A percentile compares a stretch with the other conserved stretches of the same genome.
phyloP scores from a whole-genome alignment of 2,329 filamentous ascomycete genomes.

The Didymellaceae sp. region DNA sequence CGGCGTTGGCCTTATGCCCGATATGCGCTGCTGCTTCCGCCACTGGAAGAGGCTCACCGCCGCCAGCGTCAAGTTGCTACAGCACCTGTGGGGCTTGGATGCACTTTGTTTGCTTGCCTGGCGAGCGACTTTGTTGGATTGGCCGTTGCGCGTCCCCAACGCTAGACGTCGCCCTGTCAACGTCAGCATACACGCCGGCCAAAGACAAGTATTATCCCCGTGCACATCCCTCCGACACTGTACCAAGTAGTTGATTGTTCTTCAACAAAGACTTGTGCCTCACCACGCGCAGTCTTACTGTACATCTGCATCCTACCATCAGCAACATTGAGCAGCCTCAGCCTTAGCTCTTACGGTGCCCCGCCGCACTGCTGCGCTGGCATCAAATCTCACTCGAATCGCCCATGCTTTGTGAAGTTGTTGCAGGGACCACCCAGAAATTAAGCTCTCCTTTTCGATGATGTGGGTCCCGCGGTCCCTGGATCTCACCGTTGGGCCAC shows the following conservation, averaged over 20 bases:
- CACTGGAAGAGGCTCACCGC: slow-evolving; percentile 17
- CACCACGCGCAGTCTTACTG: slow-evolving; percentile 7
- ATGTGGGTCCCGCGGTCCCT: slow-evolving; percentile 14
- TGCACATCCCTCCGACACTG: slow-evolving; percentile 10
- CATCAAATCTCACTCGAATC: slow-evolving; percentile 12
- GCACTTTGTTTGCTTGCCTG: slow-evolving; percentile 8
- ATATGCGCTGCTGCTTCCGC: slow-evolving; percentile 11
- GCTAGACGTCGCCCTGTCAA: slow-evolving; percentile 18
- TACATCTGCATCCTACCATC: slow-evolving; percentile 9
- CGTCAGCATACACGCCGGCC: slow-evolving; percentile 17
- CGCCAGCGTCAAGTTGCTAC: slow-evolving; percentile 2
- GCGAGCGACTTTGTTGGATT: slow-evolving; percentile 12
- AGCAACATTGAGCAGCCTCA: background rate
- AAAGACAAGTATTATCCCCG: slow-evolving; percentile 6
- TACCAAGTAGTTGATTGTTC: slow-evolving; percentile 2
- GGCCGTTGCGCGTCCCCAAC: slow-evolving; percentile 15
- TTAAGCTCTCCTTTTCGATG: slow-evolving; percentile 19
- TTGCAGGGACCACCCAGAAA: slow-evolving; percentile 17
- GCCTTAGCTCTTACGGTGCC: slow-evolving; percentile 6
- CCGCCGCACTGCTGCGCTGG: slow-evolving; percentile 12
- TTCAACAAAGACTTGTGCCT: background rate
- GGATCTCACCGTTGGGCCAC: slow-evolving; percentile 19
- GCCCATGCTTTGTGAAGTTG: slow-evolving; percentile 5
- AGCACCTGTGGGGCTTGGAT: slow-evolving; percentile 8
- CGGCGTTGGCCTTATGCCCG: slow-evolving; percentile 12